Percentiles rank a stretch among this genome's conserved stretches.
Conservation (phyloP, 129 eudicot species). For the Pittosporum tobira region DNA sequence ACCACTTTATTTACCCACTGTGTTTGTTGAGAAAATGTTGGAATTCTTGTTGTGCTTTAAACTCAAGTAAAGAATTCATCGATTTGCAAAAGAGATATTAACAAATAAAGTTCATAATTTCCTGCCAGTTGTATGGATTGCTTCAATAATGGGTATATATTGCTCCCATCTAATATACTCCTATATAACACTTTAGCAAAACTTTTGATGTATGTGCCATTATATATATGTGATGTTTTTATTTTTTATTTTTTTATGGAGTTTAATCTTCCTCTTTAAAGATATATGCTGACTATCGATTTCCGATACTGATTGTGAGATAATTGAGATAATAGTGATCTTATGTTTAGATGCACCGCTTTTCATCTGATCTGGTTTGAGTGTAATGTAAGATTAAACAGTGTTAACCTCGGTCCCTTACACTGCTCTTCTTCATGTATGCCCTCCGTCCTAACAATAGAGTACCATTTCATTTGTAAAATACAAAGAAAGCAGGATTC, state of each 20-base stretch:
- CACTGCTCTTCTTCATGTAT: too few relatives aligned
- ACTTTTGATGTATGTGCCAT: not conserved
- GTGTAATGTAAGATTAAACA: too few relatives aligned
- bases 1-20: not conserved
- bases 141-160: too few relatives aligned
- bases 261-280: too few relatives aligned
- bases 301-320: too few relatives aligned
- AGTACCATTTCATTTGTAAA: too few relatives aligned
- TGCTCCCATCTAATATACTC: not conserved
- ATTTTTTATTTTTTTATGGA: too few relatives aligned
- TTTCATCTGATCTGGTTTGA: not conserved
- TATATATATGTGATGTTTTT: too few relatives aligned
- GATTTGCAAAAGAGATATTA: not conserved
- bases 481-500: too few relatives aligned
- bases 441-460: too few relatives aligned
- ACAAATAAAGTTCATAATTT: not conserved
- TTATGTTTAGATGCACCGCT: not conserved
- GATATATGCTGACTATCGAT: too few relatives aligned
- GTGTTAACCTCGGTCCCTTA: too few relatives aligned
- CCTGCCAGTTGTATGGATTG: not conserved
- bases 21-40: not conserved
- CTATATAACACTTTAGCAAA: not conserved
- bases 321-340: not conserved
- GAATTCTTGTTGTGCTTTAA: not conserved
- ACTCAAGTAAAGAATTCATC: not conserved